Conservation (phyloP, 345 rosid genomes). For the Geranium rotundifolium region DNA sequence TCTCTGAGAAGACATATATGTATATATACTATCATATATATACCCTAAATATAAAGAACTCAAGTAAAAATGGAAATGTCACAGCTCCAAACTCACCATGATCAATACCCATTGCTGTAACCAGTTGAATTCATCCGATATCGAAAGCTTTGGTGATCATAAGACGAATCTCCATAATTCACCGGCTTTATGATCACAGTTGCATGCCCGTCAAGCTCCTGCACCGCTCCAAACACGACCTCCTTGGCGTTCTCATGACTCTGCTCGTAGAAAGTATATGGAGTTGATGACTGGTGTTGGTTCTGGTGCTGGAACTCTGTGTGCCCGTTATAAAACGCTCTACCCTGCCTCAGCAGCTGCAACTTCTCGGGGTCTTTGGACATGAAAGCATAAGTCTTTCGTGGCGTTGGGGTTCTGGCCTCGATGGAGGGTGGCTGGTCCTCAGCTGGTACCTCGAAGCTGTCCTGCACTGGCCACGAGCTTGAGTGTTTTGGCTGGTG, state of each 20-base stretch:
- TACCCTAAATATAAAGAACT: background rate
- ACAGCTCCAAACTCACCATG: background rate
- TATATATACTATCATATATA: background rate
- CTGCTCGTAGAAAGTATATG: slow-evolving; percentile 65
- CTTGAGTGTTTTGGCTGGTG: slow-evolving; percentile 28
- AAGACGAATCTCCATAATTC: slow-evolving; percentile 33
- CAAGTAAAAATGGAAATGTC: no score
- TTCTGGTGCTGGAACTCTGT: slow-evolving; percentile 20
- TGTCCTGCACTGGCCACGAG: slow-evolving; percentile 62
- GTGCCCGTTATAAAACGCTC: slow-evolving; percentile 44
- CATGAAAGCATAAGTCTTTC: slow-evolving; percentile 92
- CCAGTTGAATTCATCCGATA: slow-evolving; percentile 29
- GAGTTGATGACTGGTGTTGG: slow-evolving; percentile 54
- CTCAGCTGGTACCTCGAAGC: slow-evolving; percentile 55
- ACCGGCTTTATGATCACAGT: slow-evolving; percentile 48
- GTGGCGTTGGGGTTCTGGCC: slow-evolving; percentile 70
- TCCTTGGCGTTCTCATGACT: slow-evolving; percentile 70
- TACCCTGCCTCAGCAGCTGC: slow-evolving; percentile 78
- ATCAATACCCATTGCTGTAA: slow-evolving; percentile 35
- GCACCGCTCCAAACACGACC: slow-evolving; percentile 79
- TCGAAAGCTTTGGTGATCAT: slow-evolving; percentile 37
- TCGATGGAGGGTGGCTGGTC: slow-evolving; percentile 88
- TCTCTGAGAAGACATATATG: background rate
- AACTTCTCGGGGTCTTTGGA: slow-evolving; percentile 83
- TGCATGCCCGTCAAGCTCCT: slow-evolving; percentile 46